A percentile compares a stretch with the other conserved stretches of the same genome.
These are phyloP conservation scores for Amylostereum chailletii DNA, from an alignment of 1,284 basidiomycete genomes.

Conservation along the genomic window DNA sequence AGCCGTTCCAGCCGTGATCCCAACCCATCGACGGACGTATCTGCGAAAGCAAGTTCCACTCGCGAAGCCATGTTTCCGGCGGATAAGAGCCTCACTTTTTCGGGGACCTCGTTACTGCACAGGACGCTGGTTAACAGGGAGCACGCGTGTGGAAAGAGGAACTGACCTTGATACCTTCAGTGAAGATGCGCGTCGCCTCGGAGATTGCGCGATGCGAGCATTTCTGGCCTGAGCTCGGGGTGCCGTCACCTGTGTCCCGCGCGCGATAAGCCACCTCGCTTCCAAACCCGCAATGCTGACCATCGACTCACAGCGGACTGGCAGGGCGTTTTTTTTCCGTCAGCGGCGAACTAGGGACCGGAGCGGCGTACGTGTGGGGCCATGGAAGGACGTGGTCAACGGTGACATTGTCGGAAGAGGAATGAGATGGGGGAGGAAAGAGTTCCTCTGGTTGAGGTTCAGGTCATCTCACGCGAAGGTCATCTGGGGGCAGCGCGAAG, in stretches of 20 bases:
- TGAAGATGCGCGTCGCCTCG: neutral
- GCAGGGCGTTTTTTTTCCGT: too few species aligned
- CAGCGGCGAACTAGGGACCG: too few species aligned
- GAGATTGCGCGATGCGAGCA: neutral
- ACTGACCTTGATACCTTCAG: neutral
- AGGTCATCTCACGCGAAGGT: too few species aligned
- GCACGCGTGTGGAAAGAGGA: neutral
- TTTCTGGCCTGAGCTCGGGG: neutral
- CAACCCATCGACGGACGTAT: conserved; percentile 63
- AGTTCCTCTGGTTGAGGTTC: too few species aligned
- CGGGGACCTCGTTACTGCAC: neutral
- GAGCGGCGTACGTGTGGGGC: too few species aligned
- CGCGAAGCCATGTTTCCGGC: neutral
- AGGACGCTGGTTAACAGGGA: neutral
- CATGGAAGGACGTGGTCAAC: too few species aligned
- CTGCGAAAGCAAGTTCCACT: neutral
- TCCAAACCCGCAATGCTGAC: neutral
- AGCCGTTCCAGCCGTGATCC: conserved; percentile 66
- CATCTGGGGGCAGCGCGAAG: too few species aligned
- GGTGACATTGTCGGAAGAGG: too few species aligned
- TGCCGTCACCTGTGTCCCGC: neutral
- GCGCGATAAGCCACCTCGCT: neutral
- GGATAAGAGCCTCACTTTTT: neutral
- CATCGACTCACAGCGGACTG: neutral
- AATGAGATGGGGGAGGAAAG: too few species aligned